phyloP scores from a whole-genome alignment of 306 rosid genomes.

The Vigna nakashimae region DNA sequence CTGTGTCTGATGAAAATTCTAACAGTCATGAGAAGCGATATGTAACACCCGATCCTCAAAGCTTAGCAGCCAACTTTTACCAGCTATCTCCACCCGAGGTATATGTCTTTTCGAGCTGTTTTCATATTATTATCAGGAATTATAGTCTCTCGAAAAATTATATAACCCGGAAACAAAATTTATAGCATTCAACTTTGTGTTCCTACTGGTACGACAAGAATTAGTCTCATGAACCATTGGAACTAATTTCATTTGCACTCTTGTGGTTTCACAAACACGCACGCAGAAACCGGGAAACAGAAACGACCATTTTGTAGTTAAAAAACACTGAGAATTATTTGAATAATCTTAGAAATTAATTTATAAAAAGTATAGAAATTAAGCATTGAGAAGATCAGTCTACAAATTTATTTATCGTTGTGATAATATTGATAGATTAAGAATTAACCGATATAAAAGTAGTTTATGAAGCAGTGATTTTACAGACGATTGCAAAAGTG shows the following conservation, averaged over 20 bases:
- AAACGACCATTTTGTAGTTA: too few relatives aligned
- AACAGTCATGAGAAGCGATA: slow-evolving; percentile 30
- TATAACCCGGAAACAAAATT: too few relatives aligned
- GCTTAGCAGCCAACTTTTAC: slow-evolving; percentile 40
- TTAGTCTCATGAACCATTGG: too few relatives aligned
- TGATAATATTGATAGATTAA: not conserved
- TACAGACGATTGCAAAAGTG: not conserved
- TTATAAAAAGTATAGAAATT: too few relatives aligned
- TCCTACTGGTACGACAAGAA: too few relatives aligned
- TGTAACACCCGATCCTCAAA: slow-evolving; percentile 29
- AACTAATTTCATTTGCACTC: too few relatives aligned
- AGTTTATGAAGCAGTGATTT: not conserved
- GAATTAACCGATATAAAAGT: not conserved
- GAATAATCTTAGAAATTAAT: too few relatives aligned
- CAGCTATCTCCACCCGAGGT: slow-evolving; percentile 57
- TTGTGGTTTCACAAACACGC: too few relatives aligned
- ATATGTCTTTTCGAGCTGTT: not conserved
- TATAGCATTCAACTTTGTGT: too few relatives aligned
- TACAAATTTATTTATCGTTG: not conserved
- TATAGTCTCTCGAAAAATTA: too few relatives aligned
- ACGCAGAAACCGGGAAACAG: too few relatives aligned
- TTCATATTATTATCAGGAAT: not conserved
- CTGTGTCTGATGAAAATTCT: slow-evolving; percentile 6
- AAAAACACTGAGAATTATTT: too few relatives aligned
- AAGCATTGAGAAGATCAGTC: not conserved